These are phyloP conservation scores for Phoma sp. DNA, from an alignment of 2,329 filamentous ascomycete genomes.

Conservation along the genomic window DNA sequence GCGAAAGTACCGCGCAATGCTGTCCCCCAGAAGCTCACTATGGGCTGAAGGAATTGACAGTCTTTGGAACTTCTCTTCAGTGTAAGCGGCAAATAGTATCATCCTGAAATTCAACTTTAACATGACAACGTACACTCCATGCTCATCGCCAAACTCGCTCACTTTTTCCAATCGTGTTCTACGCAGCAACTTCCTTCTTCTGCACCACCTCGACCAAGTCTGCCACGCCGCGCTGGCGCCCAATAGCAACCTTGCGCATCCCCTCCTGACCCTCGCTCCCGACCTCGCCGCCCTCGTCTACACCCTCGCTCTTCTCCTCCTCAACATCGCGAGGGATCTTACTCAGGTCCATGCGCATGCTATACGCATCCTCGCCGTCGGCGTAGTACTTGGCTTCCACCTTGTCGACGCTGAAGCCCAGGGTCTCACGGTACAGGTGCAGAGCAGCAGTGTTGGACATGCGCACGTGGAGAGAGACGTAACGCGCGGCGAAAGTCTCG, in stretches of 20 bases:
- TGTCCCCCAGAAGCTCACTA: too few relatives aligned
- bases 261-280: conserved; percentile 41
- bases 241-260: conserved; percentile 77
- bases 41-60: too few relatives aligned
- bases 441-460: conserved; percentile 91
- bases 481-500: conserved; percentile 87
- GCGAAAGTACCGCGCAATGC: too few relatives aligned
- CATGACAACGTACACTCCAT: background rate
- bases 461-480: conserved; percentile 95
- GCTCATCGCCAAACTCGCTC: background rate
- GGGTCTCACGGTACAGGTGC: conserved; percentile 81
- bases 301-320: conserved; percentile 48
- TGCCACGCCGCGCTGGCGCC: conserved; percentile 78
- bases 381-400: conserved; percentile 92
- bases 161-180: background rate
- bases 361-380: conserved; percentile 94
- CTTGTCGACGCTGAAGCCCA: conserved; percentile 41
- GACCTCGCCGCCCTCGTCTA: conserved; percentile 46
- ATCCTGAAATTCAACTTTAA: too few relatives aligned
- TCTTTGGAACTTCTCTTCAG: too few relatives aligned
- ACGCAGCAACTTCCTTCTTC: conserved; percentile 60
- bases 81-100: too few relatives aligned
- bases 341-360: conserved; percentile 85
- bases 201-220: conserved; percentile 78
- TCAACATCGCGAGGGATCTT: conserved; percentile 61